Conservation (phyloP, 176 grass and related monocot genomes). For the Guadua angustifolia region DNA sequence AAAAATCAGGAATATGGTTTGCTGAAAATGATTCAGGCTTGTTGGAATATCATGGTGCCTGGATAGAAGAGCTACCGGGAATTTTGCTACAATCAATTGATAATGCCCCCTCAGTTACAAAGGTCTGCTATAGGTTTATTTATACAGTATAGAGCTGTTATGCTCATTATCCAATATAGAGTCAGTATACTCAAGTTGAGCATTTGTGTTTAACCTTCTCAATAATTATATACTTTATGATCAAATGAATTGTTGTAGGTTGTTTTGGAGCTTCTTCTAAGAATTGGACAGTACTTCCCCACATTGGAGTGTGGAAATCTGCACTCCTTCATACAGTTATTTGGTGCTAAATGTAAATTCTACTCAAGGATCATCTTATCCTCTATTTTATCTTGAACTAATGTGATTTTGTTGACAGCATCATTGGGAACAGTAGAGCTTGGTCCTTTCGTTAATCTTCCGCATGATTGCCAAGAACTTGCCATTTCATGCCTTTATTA, state of each 20-base stretch:
- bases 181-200: neutral
- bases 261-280: conserved; percentile 74
- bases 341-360: conserved; percentile 66
- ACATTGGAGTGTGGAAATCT: conserved; percentile 51
- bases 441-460: conserved; percentile 71
- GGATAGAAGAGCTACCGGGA: conserved; percentile 61
- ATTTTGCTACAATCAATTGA: conserved; percentile 66
- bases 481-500: conserved; percentile 85
- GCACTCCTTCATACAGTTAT: conserved; percentile 63
- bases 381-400: conserved; percentile 14
- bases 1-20: conserved; percentile 36
- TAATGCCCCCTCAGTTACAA: conserved; percentile 60
- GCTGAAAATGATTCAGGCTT: conserved; percentile 38
- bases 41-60: conserved; percentile 51
- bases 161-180: neutral
- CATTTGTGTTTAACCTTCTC: conserved; percentile 34
- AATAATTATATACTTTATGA: conserved; percentile 25
- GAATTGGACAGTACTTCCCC: conserved; percentile 63
- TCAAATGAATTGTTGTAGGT: conserved; percentile 53
- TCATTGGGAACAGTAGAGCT: conserved; percentile 53
- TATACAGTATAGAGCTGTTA: conserved; percentile 14
- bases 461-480: conserved; percentile 73
- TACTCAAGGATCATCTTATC: neutral
- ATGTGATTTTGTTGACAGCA: conserved; percentile 48
- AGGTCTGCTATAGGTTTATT: conserved; percentile 50